Percentiles rank a stretch among this genome's conserved stretches.
These are phyloP conservation scores for Cladosporium velox DNA, from an alignment of 2,329 filamentous ascomycete species.

Conservation along the genomic window DNA sequence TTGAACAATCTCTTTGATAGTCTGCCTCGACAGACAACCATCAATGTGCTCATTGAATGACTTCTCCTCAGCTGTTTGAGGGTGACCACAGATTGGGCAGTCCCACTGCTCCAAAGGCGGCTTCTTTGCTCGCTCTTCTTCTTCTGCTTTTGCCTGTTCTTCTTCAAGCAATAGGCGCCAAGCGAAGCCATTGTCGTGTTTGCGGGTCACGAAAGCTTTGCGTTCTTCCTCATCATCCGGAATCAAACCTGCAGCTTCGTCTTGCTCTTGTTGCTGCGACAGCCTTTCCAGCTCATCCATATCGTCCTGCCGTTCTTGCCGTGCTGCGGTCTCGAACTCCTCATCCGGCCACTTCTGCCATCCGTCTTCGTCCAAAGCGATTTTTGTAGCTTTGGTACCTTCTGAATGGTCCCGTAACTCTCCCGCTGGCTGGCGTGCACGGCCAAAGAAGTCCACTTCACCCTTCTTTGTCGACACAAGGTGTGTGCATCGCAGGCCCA, in stretches of 20 bases:
- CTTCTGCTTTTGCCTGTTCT: constrained; percentile 26
- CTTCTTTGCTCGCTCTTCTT: constrained; percentile 29
- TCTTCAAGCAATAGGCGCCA: constrained; percentile 38
- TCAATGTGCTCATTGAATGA: constrained; percentile 92
- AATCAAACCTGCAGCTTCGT: background rate
- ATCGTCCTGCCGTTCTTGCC: constrained; percentile 61
- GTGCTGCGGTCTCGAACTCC: constrained; percentile 63
- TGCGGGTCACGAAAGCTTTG: constrained; percentile 27
- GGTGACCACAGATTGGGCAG: constrained; percentile 82
- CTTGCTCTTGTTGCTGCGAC: constrained; percentile 57
- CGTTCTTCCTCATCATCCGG: constrained; percentile 21
- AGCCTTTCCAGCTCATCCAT: constrained; percentile 63
- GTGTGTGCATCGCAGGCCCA: constrained; percentile 87
- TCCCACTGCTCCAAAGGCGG: constrained; percentile 62
- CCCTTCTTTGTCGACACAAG: constrained; percentile 82
- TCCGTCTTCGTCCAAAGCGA: constrained; percentile 49
- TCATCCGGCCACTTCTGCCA: constrained; percentile 72
- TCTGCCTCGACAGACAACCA: constrained; percentile 79
- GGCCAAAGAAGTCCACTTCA: constrained; percentile 78
- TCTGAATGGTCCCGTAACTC: constrained; percentile 32
- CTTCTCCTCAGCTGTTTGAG: constrained; percentile 73
- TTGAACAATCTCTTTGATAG: constrained; percentile 76
- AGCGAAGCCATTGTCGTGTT: constrained; percentile 37
- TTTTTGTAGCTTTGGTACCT: constrained; percentile 29
- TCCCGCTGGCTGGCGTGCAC: constrained; percentile 32